These are phyloP conservation scores for Penicillium salamii DNA, from an alignment of 495 filamentous ascomycete genomes.

Conservation along the genomic window DNA sequence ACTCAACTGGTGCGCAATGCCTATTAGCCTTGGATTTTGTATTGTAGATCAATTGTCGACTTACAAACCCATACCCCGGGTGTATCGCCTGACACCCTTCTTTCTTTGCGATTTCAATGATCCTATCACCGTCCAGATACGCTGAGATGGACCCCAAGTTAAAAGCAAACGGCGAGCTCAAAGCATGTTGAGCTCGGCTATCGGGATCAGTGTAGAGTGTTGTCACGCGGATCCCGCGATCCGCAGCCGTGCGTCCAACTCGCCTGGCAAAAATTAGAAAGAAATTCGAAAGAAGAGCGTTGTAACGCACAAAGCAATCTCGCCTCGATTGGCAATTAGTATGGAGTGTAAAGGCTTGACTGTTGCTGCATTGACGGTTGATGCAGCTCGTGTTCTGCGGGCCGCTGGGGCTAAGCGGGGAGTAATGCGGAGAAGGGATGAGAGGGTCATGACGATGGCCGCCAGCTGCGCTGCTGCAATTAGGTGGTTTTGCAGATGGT, in stretches of 20 bases:
- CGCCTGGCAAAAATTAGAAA: slow-evolving; percentile 50
- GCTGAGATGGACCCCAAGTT: slow-evolving; percentile 77
- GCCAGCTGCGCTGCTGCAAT: slow-evolving; percentile 12
- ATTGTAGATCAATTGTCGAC: slow-evolving; percentile 11
- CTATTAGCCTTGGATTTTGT: not conserved
- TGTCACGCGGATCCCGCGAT: slow-evolving; percentile 88
- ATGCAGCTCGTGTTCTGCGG: slow-evolving; percentile 36
- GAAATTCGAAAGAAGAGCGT: not conserved
- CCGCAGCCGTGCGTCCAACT: slow-evolving; percentile 79
- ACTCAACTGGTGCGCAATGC: slow-evolving; percentile 49
- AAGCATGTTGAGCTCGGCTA: slow-evolving; percentile 80
- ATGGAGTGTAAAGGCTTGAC: slow-evolving; percentile 70
- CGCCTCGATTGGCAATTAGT: slow-evolving; percentile 93
- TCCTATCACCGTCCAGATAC: slow-evolving; percentile 90
- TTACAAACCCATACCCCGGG: slow-evolving; percentile 93
- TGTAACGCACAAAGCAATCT: slow-evolving; percentile 78
- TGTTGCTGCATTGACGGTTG: slow-evolving; percentile 25
- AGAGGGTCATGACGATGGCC: slow-evolving; percentile 36
- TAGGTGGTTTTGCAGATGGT: not conserved
- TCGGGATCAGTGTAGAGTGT: slow-evolving; percentile 96
- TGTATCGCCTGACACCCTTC: slow-evolving; percentile 88
- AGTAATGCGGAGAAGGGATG: slow-evolving; percentile 47
- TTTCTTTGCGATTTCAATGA: slow-evolving; percentile 80
- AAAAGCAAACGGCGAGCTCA: slow-evolving; percentile 75
- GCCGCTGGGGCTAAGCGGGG: slow-evolving; percentile 37